Base-by-base conservation (phyloP, 2,329 filamentous ascomycete genomes). In the Bimuria novae-zelandiae region DNA sequence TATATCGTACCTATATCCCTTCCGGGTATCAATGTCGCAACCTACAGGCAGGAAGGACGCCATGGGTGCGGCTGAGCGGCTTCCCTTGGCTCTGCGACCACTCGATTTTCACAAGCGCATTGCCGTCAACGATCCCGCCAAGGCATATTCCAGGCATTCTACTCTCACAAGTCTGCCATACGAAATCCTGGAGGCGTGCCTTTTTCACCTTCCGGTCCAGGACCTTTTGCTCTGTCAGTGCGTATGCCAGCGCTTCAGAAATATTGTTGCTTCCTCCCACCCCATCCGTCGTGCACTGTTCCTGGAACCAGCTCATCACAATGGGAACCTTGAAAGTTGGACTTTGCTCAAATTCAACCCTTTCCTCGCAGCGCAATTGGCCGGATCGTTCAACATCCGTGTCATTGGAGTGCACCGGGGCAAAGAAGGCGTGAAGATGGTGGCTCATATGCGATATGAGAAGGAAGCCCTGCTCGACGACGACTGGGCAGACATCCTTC, bases 191-290 rank as follows among this genome's bases (percentile, higher is more conserved):
- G 56, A 60, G 43, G 37, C 40, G 4, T 52, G 54, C 29, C 37
- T 58, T 3, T 46, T 55, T 10, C 40, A 54, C 12, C 47, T 60
- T 19, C 52, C 55, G 11, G n/a, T 32, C 7, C 49, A 44, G 23
- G 52, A 60, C 25, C 50, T 60, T 2, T 45, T 60, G 4, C 37
- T 60, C 4, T 50, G 27, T 30, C 55, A 57, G 33, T 37, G 50
- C 16, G 50, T 58, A 12, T 55, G 52, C 25, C 47, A n/a, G 23
- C 44, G 23, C 10, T 56, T 56, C 30, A 39, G 36, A 21, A 25
- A 51, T 19, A 41, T 54, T 12, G 40, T 57, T 19, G 14, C 12
- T 25, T 46, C 52, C 12, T 60, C 55, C 8, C 52, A 52, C 42
- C 29, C 41, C 4, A 52, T 60, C 22, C 52, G 33, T 10, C 49